Base-by-base conservation (phyloP, 2,329 filamentous ascomycete genomes). In the Fusarium palustre region DNA sequence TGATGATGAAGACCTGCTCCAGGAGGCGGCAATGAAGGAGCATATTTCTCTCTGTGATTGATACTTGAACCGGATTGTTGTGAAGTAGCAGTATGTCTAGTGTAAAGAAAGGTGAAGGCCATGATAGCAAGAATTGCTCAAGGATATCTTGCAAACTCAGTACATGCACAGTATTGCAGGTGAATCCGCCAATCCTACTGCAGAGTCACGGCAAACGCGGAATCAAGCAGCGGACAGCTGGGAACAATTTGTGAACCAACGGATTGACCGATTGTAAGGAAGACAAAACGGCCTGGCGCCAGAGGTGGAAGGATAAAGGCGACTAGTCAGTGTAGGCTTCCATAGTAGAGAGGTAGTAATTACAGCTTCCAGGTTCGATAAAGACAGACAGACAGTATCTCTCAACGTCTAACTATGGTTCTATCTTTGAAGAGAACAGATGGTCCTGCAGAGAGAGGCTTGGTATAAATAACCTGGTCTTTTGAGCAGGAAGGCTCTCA, bases 11-110 rank as follows among this genome's bases (percentile, higher is more conserved):
- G 22, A 72, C 66, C 12, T 65, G 55, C 25, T 72, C 67, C 10
- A 71, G 43, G 4, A 71, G 50, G 20, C 53, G 36, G 20, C 57
- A 60, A 25, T 71, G 68, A 24, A 55, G 34, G 20, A 64, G 22
- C 20, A 55, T 31, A 18, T 64, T 43, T 8, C 41, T 55, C 10
- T 43, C 49, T 7, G 42, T 64, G 45, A 71, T 38, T 4, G 34
- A 49, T 8, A 49, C 20, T 8, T 60, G 10, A 18, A 67, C 22
- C 4, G 59, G 18, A 11, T 55, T 59, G 11, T 55, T 47, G 8
- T 25, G 13, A 33, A 57, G 52, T 15, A 24, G 22, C 12, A 68
- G 25, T 3, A 43, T 49, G 38, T 66, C 52, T 24, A 66, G 16
- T 4, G 45, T 15, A 16, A 16, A 7, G 15, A 56, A 33, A n/a